Percentiles rank a stretch among this genome's conserved stretches.
Evolutionary conservation across 106 monocot genomes (phyloP).

Genomic region (Dioscorea alata): DNA sequence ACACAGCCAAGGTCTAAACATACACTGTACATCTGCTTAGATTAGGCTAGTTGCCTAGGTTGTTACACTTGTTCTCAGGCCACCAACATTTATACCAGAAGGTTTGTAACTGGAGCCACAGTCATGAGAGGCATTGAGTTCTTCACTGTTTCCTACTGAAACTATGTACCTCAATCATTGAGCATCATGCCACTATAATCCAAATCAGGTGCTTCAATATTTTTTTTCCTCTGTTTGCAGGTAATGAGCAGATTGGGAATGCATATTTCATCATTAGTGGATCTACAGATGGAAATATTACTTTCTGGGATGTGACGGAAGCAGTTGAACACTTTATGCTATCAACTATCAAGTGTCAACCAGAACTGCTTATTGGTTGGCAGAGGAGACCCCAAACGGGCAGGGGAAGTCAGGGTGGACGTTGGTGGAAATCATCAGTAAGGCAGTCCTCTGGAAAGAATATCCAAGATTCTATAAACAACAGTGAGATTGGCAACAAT

Average conservation of each 20-base stretch:
- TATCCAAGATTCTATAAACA: neutral
- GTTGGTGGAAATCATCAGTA: constrained; percentile 61
- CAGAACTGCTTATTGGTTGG: constrained; percentile 38
- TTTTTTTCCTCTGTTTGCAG: constrained; percentile 24
- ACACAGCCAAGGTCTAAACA: too few species aligned
- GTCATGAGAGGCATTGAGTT: too few species aligned
- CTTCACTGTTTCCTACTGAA: too few species aligned
- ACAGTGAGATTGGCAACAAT: neutral
- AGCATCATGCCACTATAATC: too few species aligned
- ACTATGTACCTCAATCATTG: too few species aligned
- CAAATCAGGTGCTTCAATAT: too few species aligned
- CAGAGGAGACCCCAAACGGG: constrained; percentile 83
- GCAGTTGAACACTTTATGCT: constrained; percentile 62
- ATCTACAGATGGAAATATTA: constrained; percentile 87
- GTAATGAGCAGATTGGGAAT: constrained; percentile 16
- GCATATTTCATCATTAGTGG: constrained; percentile 70
- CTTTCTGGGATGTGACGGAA: constrained; percentile 89
- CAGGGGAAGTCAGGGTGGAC: constrained; percentile 92
- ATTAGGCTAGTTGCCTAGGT: too few species aligned
- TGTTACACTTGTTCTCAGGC: too few species aligned
- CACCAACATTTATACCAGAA: too few species aligned
- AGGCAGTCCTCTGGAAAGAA: constrained; percentile 18
- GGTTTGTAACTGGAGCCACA: too few species aligned
- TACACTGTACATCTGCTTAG: too few species aligned
- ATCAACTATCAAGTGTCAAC: constrained; percentile 28